Evolutionary conservation across 257 asterid genomes (phyloP).

Genomic region (Gentiana dahurica): DNA sequence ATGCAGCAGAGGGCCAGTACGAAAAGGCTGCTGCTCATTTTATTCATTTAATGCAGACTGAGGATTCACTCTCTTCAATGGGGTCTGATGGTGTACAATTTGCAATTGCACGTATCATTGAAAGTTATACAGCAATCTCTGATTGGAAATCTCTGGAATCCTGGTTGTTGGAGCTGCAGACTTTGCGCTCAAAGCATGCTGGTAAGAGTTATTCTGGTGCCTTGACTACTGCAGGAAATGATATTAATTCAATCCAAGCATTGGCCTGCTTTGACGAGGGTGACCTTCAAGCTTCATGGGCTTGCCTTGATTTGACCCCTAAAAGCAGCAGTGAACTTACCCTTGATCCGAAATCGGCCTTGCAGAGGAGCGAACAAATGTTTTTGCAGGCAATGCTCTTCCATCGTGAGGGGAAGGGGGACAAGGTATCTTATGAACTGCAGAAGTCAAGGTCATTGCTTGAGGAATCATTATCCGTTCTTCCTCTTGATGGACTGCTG

Average conservation of each 20-base stretch:
- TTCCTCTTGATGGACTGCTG: slow-evolving; percentile 78
- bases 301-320: slow-evolving; percentile 92
- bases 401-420: slow-evolving; percentile 64
- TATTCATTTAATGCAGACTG: slow-evolving; percentile 71
- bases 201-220: slow-evolving; percentile 92
- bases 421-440: slow-evolving; percentile 64
- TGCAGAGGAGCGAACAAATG: slow-evolving; percentile 97
- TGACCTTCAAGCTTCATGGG: slow-evolving; percentile 86
- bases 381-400: slow-evolving; percentile 97
- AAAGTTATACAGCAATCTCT: slow-evolving; percentile 72
- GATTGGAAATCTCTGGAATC: slow-evolving; percentile 97
- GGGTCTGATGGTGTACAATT: slow-evolving; percentile 88
- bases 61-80: slow-evolving; percentile 75
- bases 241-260: slow-evolving; percentile 80
- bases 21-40: slow-evolving; percentile 96
- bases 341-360: slow-evolving; percentile 86
- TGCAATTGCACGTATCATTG: slow-evolving; percentile 74
- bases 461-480: slow-evolving; percentile 67
- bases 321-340: slow-evolving; percentile 87
- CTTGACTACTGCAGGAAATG: slow-evolving; percentile 94
- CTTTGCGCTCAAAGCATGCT: slow-evolving; percentile 72
- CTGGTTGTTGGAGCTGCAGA: slow-evolving; percentile 90
- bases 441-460: slow-evolving; percentile 76
- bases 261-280: slow-evolving; percentile 91
- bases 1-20: slow-evolving; percentile 85